Evolutionary conservation across 345 rosid genomes (phyloP).

Genomic region (Laguncularia racemosa): DNA sequence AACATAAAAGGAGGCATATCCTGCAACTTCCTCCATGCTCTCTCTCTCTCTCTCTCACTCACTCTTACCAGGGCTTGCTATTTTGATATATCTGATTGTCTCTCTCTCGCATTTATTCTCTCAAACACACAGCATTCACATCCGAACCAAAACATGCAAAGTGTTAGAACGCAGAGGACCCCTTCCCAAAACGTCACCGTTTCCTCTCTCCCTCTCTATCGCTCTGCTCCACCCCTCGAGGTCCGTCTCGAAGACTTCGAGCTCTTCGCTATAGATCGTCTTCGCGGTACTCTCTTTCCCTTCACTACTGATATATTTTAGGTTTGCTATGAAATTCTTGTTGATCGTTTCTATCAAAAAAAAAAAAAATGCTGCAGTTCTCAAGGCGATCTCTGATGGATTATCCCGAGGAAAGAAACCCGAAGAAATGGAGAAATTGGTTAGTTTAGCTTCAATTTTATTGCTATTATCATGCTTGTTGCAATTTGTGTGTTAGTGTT

Average conservation of each 20-base stretch:
- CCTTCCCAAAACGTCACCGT: constrained; percentile 17
- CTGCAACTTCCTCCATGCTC: too few relatives aligned
- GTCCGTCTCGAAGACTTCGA: constrained; percentile 90
- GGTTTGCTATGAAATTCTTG: background rate
- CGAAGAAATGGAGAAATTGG: constrained; percentile 66
- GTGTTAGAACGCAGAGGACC: constrained; percentile 25
- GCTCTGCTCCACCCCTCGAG: constrained; percentile 74
- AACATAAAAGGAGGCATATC: too few relatives aligned
- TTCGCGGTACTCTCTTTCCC: constrained; percentile 51
- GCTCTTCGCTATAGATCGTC: constrained; percentile 82
- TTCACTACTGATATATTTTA: background rate
- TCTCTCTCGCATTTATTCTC: too few relatives aligned
- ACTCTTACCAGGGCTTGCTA: too few relatives aligned
- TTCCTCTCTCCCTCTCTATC: constrained; percentile 56
- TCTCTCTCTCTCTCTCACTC: too few relatives aligned
- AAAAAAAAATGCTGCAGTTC: constrained; percentile 36
- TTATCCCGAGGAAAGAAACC: constrained; percentile 72
- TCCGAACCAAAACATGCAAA: constrained; percentile 34
- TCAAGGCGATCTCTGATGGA: constrained; percentile 70
- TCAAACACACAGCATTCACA: too few relatives aligned
- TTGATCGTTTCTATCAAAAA: background rate
- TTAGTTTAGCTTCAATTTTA: constrained; percentile 7
- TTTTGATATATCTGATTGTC: too few relatives aligned
- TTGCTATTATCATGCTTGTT: too few relatives aligned
- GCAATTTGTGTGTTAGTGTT: too few relatives aligned